These are phyloP conservation scores for Ceratocystis eucalypticola DNA, from an alignment of 2,329 filamentous ascomycete genomes.

Conservation along the genomic window DNA sequence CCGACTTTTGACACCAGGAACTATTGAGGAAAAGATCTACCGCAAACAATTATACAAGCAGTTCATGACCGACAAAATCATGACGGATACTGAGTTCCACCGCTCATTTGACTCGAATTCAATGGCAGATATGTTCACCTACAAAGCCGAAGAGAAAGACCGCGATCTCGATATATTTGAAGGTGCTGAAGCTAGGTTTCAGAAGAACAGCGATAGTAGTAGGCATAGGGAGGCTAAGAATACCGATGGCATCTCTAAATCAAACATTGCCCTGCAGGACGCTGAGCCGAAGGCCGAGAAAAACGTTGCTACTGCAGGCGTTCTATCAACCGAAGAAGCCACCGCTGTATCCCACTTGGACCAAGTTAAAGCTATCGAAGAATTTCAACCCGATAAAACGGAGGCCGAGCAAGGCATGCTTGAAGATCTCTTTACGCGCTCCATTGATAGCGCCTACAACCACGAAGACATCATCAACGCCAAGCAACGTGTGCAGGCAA, in stretches of 20 bases:
- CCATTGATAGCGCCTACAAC: slow-evolving; percentile 81
- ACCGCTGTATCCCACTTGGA: slow-evolving; percentile 13
- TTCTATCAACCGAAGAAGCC: slow-evolving; percentile 14
- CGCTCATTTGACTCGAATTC: slow-evolving; percentile 84
- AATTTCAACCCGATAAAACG: slow-evolving; percentile 37
- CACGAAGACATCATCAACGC: slow-evolving; percentile 84
- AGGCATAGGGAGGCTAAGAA: background rate
- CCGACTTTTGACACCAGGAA: slow-evolving; percentile 92
- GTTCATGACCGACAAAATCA: slow-evolving; percentile 89
- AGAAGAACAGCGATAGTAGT: background rate
- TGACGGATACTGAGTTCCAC: slow-evolving; percentile 86
- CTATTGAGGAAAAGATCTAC: slow-evolving; percentile 98
- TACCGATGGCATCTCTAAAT: background rate
- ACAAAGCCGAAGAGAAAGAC: slow-evolving; percentile 53
- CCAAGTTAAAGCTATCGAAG: slow-evolving; percentile 48
- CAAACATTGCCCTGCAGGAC: background rate
- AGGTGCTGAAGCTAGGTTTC: slow-evolving; percentile 56
- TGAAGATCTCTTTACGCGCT: slow-evolving; percentile 74
- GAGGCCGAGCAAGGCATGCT: slow-evolving; percentile 63
- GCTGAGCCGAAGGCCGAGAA: background rate
- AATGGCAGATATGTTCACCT: slow-evolving; percentile 79
- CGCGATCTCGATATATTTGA: slow-evolving; percentile 72
- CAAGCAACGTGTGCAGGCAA: slow-evolving; percentile 55
- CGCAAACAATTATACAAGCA: slow-evolving; percentile 98
- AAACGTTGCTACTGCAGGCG: background rate